Evolutionary conservation across 2,329 filamentous ascomycete genomes (phyloP), one percentile per base, ranked within the genome.

Genomic region (Canariomyces notabilis): DNA sequence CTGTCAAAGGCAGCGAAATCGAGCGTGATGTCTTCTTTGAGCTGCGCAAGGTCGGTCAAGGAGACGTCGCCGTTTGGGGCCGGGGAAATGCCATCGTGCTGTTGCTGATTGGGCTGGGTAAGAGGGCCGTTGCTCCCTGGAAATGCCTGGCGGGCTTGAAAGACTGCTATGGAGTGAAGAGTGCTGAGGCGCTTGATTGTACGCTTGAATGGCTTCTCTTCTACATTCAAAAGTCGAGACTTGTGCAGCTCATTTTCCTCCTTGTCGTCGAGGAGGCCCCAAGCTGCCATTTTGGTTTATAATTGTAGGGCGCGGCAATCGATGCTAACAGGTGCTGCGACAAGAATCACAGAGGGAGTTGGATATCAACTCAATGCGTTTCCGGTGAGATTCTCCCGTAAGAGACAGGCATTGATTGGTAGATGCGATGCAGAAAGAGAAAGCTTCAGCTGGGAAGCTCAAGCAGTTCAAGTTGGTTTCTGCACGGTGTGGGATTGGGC

Each of bases 141-240:
- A 2, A 84, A 83, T 38, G 80, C 73, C 29, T 79, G 74, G 35
- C 72, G 74, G 37, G 73, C 72, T 43, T 59, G 62, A 7, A 64
- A 59, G 49, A 74, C 70, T 15, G 85, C 73, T 22, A 88, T 74
- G 16, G 83, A 80, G 44, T 81, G 79, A 14, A 85, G 78, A 18
- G 79, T 76, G 5, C 87, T 75, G 7, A 97, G 79, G 23, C 87
- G 84, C 67, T 89, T 89, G 18, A 87, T 87, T 49, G 96, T 82
- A 50, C 90, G 85, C 65, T 88, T 88, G 72, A 95, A 96, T 1
- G 89, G 89, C 48, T 89, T 89, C 62, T 95, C 88, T 72, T 97
- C 91, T 51, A 96, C 85, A 53, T 87, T 87, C 31, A 96, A 78
- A 4, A 96, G 84, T 34, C 91, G 87, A 22, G 79, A 78, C 61